These are phyloP conservation scores for Sparassis latifolia DNA, from an alignment of 1,284 basidiomycete genomes.

Conservation along the genomic window DNA sequence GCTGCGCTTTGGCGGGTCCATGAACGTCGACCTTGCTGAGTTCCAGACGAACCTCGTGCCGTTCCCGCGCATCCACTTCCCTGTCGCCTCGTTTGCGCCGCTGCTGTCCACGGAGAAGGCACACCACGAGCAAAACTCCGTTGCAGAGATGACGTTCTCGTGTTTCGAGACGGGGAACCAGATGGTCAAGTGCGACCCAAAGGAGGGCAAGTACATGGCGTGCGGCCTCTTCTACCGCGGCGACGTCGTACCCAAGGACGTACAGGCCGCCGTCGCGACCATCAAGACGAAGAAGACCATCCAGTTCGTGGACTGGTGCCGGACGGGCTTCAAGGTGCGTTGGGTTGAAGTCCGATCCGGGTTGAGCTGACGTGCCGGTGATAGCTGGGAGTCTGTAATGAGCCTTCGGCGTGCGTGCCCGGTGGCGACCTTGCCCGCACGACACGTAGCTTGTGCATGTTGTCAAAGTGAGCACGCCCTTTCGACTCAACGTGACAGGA, in stretches of 20 bases:
- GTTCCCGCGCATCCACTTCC: conserved; percentile 99
- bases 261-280: conserved; percentile 86
- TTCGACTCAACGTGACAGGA: not conserved
- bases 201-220: conserved; percentile 97
- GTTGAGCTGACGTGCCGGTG: too few species aligned
- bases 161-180: conserved; percentile 98
- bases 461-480: conserved; percentile 59
- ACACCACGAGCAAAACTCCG: conserved; percentile 95
- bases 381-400: conserved; percentile 93
- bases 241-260: conserved; percentile 97
- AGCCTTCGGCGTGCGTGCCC: conserved; percentile 86
- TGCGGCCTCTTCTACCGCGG: conserved; percentile 90
- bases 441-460: conserved; percentile 93
- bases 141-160: conserved; percentile 97
- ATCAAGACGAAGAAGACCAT: conserved; percentile 98
- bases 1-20: conserved; percentile 93
- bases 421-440: conserved; percentile 95
- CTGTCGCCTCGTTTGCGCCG: conserved; percentile 92
- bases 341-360: conserved; percentile 33
- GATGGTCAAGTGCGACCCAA: conserved; percentile 95
- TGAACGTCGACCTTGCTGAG: conserved; percentile 97
- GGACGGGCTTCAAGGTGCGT: conserved; percentile 86
- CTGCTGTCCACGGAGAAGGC: conserved; percentile 87
- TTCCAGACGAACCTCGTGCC: conserved; percentile 99
- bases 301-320: conserved; percentile 98